phyloP scores from a whole-genome alignment of 768 basidiomycete genomes.

The Kwoniella bestiolae region DNA sequence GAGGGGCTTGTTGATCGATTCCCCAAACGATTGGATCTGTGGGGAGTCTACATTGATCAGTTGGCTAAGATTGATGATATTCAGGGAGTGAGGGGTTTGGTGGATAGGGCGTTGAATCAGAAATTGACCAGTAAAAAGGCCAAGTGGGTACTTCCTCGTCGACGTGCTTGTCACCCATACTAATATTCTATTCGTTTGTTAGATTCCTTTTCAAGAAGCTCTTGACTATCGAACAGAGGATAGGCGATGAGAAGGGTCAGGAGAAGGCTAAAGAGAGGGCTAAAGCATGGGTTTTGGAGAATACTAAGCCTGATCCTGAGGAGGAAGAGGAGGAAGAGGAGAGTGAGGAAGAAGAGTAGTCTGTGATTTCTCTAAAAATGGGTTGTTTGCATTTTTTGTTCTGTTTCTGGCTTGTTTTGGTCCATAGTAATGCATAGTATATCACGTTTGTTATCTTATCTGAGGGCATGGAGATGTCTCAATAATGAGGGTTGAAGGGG shows the following conservation, averaged over 20 bases:
- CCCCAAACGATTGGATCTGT: constrained; percentile 91
- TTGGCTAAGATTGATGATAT: constrained; percentile 80
- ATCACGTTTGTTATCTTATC: too few relatives aligned
- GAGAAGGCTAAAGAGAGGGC: constrained; percentile 83
- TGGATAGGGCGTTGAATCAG: constrained; percentile 76
- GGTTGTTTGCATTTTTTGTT: too few relatives aligned
- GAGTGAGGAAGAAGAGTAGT: constrained; percentile 13
- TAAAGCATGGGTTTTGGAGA: constrained; percentile 70
- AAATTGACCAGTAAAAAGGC: constrained; percentile 96
- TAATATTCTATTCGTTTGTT: constrained; percentile 24
- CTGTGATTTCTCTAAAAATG: too few relatives aligned
- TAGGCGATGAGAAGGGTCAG: constrained; percentile 85
- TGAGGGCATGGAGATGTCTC: too few relatives aligned
- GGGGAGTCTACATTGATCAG: constrained; percentile 98
- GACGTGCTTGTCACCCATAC: neutral
- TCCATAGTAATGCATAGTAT: too few relatives aligned
- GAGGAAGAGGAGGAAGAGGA: constrained; percentile 33
- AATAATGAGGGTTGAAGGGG: too few relatives aligned
- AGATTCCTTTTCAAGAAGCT: constrained; percentile 98
- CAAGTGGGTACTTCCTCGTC: constrained; percentile 66
- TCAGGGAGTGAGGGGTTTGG: constrained; percentile 72
- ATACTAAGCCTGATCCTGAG: constrained; percentile 35
- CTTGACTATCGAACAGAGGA: constrained; percentile 80
- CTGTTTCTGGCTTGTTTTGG: too few relatives aligned
- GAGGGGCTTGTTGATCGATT: constrained; percentile 96